Percentiles rank a stretch among this genome's conserved stretches.
Evolutionary conservation across 1,284 basidiomycete genomes (phyloP).

Genomic region (Xerocomus amazonicus): DNA sequence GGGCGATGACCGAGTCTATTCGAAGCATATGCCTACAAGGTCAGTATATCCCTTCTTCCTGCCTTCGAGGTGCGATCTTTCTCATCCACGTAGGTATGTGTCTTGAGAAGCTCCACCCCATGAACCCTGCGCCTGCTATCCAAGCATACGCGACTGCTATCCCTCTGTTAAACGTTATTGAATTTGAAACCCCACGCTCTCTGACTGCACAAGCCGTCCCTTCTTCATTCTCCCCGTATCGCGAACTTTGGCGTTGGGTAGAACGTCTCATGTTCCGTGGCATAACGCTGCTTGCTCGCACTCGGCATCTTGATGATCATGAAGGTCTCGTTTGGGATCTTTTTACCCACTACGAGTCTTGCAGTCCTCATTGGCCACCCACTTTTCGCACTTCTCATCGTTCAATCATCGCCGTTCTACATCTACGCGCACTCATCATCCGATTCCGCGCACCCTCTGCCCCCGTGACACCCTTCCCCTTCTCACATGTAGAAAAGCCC

Average conservation of each 20-base stretch:
- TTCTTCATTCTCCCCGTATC: conserved; percentile 56
- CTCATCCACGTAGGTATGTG: conserved; percentile 43
- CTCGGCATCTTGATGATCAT: conserved; percentile 38
- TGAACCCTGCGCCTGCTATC: conserved; percentile 47
- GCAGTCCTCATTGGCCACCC: conserved; percentile 68
- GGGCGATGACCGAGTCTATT: conserved; percentile 62
- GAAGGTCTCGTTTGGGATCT: conserved; percentile 51
- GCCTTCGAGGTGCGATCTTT: background rate
- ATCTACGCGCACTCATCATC: conserved; percentile 68
- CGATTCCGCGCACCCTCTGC: conserved; percentile 36
- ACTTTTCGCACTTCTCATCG: conserved; percentile 72
- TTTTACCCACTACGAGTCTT: conserved; percentile 60
- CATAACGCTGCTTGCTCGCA: conserved; percentile 53
- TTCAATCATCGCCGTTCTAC: conserved; percentile 62
- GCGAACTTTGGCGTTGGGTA: conserved; percentile 78
- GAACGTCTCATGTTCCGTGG: conserved; percentile 71
- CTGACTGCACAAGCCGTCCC: conserved; percentile 33
- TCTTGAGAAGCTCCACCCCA: conserved; percentile 47
- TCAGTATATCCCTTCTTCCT: conserved; percentile 25
- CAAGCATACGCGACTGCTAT: conserved; percentile 51
- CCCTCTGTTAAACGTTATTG: conserved; percentile 49
- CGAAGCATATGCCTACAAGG: conserved; percentile 70
- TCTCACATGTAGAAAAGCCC: conserved; percentile 30
- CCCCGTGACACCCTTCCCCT: conserved; percentile 10
- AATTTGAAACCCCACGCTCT: conserved; percentile 47